A percentile compares a stretch with the other conserved stretches of the same genome.
Conservation (phyloP, 2,329 filamentous ascomycete species). For the Colletotrichum sansevieriae region DNA sequence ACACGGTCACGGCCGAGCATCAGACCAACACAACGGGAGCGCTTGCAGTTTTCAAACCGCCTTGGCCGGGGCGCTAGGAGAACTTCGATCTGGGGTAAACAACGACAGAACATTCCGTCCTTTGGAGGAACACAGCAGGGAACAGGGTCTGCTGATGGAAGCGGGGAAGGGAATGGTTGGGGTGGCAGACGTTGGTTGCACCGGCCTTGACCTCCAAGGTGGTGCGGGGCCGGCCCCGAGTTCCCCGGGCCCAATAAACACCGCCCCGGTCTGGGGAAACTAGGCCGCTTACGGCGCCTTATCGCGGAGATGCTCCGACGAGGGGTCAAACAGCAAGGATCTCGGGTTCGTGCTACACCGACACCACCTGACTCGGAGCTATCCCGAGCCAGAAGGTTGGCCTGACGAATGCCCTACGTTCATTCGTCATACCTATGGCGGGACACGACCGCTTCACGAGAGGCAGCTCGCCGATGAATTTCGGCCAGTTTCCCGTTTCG, state of each 20-base stretch:
- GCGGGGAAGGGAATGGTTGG: constrained; percentile 6
- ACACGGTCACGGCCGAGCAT: not conserved
- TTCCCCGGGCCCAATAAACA: constrained; percentile 34
- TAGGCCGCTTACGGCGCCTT: constrained; percentile 10
- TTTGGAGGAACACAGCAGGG: constrained; percentile 7
- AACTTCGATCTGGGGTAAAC: constrained; percentile 32
- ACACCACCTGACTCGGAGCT: constrained; percentile 38
- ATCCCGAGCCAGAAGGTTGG: constrained; percentile 27
- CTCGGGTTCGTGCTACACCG: constrained; percentile 33
- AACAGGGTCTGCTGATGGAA: constrained; percentile 10
- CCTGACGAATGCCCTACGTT: constrained; percentile 24
- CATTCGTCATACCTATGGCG: constrained; percentile 36
- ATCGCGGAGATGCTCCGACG: constrained; percentile 27
- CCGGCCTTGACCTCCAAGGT: not conserved
- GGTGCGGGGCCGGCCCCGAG: constrained; percentile 34
- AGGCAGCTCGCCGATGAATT: constrained; percentile 21
- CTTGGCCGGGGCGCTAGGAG: constrained; percentile 17
- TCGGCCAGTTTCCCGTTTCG: constrained; percentile 20
- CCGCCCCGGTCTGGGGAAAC: constrained; percentile 8
- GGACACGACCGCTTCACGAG: constrained; percentile 35
- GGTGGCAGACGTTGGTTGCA: constrained; percentile 31
- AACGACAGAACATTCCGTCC: constrained; percentile 9
- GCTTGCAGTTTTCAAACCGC: constrained; percentile 22
- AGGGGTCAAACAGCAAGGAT: constrained; percentile 14
- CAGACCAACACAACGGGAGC: constrained; percentile 21